Percentiles rank a stretch among this genome's conserved stretches.
Conservation (phyloP, 306 rosid genomes). For the Rosa persica region DNA sequence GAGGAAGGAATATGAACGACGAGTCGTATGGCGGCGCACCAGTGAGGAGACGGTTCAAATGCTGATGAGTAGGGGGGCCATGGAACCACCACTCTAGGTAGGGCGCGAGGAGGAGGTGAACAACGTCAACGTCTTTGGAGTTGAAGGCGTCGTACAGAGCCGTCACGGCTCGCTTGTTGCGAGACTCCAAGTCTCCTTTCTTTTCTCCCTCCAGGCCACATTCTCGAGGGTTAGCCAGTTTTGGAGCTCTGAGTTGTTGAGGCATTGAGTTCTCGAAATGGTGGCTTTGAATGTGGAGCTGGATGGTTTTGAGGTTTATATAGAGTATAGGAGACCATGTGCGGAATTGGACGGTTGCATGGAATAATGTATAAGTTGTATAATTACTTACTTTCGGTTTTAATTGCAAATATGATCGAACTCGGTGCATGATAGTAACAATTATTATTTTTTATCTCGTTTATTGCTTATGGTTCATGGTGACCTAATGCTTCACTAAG, state of each 20-base stretch:
- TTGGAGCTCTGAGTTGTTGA: background rate
- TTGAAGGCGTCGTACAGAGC: constrained; percentile 55
- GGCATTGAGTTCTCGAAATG: background rate
- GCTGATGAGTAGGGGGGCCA: constrained; percentile 67
- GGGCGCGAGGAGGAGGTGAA: constrained; percentile 46
- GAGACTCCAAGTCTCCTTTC: constrained; percentile 25
- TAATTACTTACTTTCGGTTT: background rate
- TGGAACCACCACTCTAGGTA: constrained; percentile 91
- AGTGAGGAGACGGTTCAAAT: constrained; percentile 58
- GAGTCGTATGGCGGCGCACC: constrained; percentile 32
- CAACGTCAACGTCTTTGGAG: constrained; percentile 38
- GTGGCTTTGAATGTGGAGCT: background rate
- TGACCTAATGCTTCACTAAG: too few species aligned
- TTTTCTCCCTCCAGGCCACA: background rate
- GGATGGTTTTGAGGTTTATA: constrained; percentile 5
- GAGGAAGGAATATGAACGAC: constrained; percentile 45
- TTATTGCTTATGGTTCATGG: too few species aligned
- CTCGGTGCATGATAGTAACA: background rate
- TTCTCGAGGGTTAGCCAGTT: constrained; percentile 40
- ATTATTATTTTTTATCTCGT: too few species aligned
- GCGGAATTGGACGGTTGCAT: constrained; percentile 8
- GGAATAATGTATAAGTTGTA: background rate
- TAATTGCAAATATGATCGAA: background rate
- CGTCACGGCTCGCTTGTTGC: constrained; percentile 33
- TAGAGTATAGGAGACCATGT: background rate